Conservation (phyloP, 306 rosid genomes). For the Clitoria ternatea region DNA sequence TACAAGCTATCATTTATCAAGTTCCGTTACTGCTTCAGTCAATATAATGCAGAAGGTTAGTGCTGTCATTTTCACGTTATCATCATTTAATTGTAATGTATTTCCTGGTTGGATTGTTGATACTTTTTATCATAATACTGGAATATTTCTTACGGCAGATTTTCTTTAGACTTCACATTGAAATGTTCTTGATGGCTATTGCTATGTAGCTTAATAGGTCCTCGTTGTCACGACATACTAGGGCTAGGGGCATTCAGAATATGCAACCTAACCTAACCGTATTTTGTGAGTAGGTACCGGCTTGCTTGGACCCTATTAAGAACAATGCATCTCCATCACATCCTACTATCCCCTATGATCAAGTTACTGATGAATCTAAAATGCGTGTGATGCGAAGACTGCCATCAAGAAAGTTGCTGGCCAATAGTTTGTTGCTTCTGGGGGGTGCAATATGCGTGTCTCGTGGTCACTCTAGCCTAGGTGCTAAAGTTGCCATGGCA, state of each 20-base stretch:
- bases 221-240: neutral
- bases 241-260: neutral
- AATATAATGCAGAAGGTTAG: conserved; percentile 72
- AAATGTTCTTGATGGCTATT: neutral
- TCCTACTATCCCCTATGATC: conserved; percentile 23
- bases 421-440: conserved; percentile 63
- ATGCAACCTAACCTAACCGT: conserved; percentile 10
- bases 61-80: conserved; percentile 16
- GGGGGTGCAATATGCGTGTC: conserved; percentile 78
- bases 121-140: neutral
- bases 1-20: conserved; percentile 32
- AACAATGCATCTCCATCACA: conserved; percentile 24
- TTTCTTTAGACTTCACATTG: neutral
- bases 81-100: conserved; percentile 12
- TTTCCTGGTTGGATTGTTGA: conserved; percentile 9
- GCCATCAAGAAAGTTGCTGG: conserved; percentile 61
- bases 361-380: conserved; percentile 24
- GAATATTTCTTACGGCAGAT: neutral
- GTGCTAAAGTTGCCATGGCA: conserved; percentile 83
- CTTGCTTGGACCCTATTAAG: conserved; percentile 39
- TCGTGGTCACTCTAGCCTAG: conserved; percentile 77
- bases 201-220: neutral
- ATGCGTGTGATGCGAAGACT: conserved; percentile 28
- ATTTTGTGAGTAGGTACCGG: conserved; percentile 53
- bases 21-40: conserved; percentile 54